Conservation (phyloP, 306 rosid species). For the Arachis hypogaea region DNA sequence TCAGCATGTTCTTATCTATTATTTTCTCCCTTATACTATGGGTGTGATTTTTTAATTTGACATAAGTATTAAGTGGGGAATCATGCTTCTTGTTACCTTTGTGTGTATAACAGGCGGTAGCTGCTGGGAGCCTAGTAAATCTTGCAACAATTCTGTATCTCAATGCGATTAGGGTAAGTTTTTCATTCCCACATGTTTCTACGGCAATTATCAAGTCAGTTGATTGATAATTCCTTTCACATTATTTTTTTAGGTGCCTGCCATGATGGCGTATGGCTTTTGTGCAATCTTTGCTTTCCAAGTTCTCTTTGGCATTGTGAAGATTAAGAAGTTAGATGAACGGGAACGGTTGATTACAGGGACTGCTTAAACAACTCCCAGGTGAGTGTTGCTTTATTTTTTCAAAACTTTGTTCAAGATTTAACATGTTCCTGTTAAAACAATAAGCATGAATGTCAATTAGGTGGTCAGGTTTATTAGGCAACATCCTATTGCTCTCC, state of each 20-base stretch:
- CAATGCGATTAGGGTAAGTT: constrained; percentile 76
- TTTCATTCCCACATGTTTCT: constrained; percentile 26
- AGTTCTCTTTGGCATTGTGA: constrained; percentile 87
- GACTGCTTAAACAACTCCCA: constrained; percentile 70
- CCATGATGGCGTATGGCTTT: constrained; percentile 61
- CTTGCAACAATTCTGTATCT: constrained; percentile 88
- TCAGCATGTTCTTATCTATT: not conserved
- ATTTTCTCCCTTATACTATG: not conserved
- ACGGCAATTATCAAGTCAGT: constrained; percentile 23
- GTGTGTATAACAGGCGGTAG: constrained; percentile 75
- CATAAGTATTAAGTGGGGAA: constrained; percentile 20
- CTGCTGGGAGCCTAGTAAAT: constrained; percentile 93
- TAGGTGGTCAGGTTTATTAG: constrained; percentile 11
- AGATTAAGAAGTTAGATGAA: constrained; percentile 85
- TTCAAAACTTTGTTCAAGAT: not conserved
- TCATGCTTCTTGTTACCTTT: constrained; percentile 37
- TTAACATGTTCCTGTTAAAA: constrained; percentile 25
- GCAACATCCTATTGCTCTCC: not conserved
- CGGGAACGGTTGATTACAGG: constrained; percentile 87
- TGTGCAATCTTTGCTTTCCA: constrained; percentile 86
- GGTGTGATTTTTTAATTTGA: constrained; percentile 11
- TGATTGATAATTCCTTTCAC: constrained; percentile 19
- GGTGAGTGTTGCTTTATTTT: constrained; percentile 46
- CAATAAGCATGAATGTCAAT: constrained; percentile 23
- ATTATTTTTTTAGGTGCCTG: constrained; percentile 72